Base-by-base conservation (phyloP, 2,329 filamentous ascomycete genomes). In the Arthrobotrys entomopaga region DNA sequence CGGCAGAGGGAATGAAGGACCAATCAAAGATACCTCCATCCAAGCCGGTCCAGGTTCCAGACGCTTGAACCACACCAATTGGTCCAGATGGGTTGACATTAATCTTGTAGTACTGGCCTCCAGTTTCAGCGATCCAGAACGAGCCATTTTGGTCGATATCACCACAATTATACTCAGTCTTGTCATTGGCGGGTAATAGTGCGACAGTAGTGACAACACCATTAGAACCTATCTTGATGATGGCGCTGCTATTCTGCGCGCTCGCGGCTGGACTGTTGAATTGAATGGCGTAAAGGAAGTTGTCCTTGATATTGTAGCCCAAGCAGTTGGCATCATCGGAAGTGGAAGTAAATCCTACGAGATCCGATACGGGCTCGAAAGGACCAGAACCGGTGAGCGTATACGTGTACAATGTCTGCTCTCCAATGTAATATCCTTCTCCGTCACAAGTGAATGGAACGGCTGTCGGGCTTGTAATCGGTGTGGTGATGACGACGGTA, bases 261-360 rank as follows among this genome's bases (percentile, higher is more conserved):
- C 7, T 29, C 3, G 3, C 26, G 26, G 26, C 26, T 3, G 26
- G 3, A 29, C 26, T 29, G 7, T 29, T 29, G 53, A 20, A 38
- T 16, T 57, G 29, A 42, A 40, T 6, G 13, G 10, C 53, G 29
- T 57, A 57, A 26, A 57, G 10, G 13, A 8, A 57, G 38, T 57
- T 40, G 15, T 57, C 53, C 15, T 42, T 11, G 2, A 43, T 19
- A 16, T 57, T 57, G 29, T 57, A 57, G 29, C 53, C 53, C 2
- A 57, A 42, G 15, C 16, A 22, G 40, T 57, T 20, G 5, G 34
- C 10, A 13, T 29, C 29, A 7, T 29, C 26, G 26, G 3, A 29
- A 29, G 26, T 29, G 5, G 26, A 4, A 19, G 29, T 20, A 26
- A 57, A 3, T 8, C 40, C 26, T 7, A 10, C 20, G 7, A 40